These are phyloP conservation scores for Dictyostelium firmibasis DNA, from an alignment of 78 protist species.

Conservation along the genomic window DNA sequence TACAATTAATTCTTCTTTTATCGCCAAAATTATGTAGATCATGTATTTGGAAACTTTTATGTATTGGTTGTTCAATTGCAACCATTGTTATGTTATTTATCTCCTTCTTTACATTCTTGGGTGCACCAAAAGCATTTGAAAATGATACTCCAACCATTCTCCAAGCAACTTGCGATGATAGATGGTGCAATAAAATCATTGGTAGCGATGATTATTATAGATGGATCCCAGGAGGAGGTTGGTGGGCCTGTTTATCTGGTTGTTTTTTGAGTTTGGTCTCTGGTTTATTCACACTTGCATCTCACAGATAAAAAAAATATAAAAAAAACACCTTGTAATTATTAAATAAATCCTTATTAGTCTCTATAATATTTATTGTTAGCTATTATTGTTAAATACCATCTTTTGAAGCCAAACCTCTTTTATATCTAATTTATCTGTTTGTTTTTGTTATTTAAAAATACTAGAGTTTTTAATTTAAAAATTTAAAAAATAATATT, in stretches of 20 bases:
- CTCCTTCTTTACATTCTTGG: conserved; percentile 10
- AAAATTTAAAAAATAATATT: too few relatives aligned
- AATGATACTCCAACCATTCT: neutral
- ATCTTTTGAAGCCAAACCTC: too few relatives aligned
- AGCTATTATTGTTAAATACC: too few relatives aligned
- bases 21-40: conserved; percentile 61
- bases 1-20: conserved; percentile 31
- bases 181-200: conserved; percentile 32
- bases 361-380: neutral
- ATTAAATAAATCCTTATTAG: too few relatives aligned
- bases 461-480: too few relatives aligned
- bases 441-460: too few relatives aligned
- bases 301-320: conserved; percentile 12
- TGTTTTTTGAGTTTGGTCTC: conserved; percentile 5
- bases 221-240: conserved; percentile 26
- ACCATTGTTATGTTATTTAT: neutral
- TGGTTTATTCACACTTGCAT: conserved; percentile 41
- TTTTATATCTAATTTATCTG: too few relatives aligned
- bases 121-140: conserved; percentile 16
- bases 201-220: conserved; percentile 8
- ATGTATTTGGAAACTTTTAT: conserved; percentile 43
- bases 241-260: neutral
- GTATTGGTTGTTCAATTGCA: conserved; percentile 45
- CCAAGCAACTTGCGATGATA: neutral
- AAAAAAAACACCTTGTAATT: too few relatives aligned